Base-by-base conservation (phyloP, 805 yeast genomes). In the Naumovozyma baii region DNA sequence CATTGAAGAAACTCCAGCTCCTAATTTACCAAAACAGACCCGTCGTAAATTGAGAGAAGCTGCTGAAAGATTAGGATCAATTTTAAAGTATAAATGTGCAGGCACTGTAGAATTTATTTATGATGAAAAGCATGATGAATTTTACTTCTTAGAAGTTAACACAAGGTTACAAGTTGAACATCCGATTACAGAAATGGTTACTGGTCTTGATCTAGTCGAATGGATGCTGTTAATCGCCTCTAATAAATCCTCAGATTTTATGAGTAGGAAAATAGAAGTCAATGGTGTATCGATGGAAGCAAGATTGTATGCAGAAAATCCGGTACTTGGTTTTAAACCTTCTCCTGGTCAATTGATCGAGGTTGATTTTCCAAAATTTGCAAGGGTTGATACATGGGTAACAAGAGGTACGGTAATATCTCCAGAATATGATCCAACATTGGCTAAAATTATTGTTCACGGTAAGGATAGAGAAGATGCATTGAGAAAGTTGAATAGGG, bases 1-100 rank as follows among this genome's bases (percentile, higher is more conserved):
- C 49, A 85, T 90, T 46, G 98, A 90, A 66, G 98, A 92, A 63
- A 90, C 97, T 1, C 98, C 98, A 3, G 96, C 97, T 40, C 97
- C 97, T 34, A 80, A 83, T 55, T 73, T 90, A 49, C 94, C 96
- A 4, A 87, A 77, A 41, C 60, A 72, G 4, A 87, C 95, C 2
- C 74, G 96, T 54, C 62, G 62, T 33, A 72, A 68, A 38, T 78
- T 90, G 82, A 77, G 88, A 63, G 67, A 69, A 38, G 90, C 96
- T 33, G 85, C 96, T 33, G 95, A 84, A 61, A 80, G 78, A 39
- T 69, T 90, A 46, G 96, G 81, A 35, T 66, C 87, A 2, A 67
- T 81, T 18, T 77, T 92, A 80, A 80, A 84, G 52, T 90, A 92
- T 67, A 87, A 85, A 64, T 79, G 95, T 65, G 98, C 97, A 31